These are phyloP conservation scores for Cucurbita ficifolia DNA, from an alignment of 306 rosid genomes.

Conservation along the genomic window DNA sequence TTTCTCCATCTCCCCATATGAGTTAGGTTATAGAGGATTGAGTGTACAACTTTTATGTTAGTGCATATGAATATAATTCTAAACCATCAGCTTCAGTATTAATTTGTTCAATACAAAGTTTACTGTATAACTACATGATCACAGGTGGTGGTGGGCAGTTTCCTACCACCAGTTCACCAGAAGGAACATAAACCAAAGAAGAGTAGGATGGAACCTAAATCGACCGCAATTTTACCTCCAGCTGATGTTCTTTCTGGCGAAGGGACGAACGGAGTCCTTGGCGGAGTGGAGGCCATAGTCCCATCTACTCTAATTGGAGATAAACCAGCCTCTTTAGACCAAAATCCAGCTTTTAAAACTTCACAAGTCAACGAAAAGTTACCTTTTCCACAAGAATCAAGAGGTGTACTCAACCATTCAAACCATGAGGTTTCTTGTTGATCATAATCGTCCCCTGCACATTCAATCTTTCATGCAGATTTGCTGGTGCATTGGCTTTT, in stretches of 20 bases:
- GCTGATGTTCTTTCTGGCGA: neutral
- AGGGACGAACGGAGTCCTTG: neutral
- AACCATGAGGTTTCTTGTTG: slow-evolving; percentile 8
- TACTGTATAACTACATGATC: neutral
- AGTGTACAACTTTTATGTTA: neutral
- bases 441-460: neutral
- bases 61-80: neutral
- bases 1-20: neutral
- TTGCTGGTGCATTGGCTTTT: neutral
- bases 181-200: neutral
- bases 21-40: neutral
- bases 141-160: slow-evolving; percentile 9
- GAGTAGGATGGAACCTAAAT: neutral
- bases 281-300: neutral
- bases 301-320: neutral
- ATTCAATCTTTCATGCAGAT: neutral
- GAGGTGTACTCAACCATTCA: neutral
- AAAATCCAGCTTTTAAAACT: neutral
- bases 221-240: neutral
- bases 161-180: neutral
- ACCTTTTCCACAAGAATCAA: neutral
- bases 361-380: neutral
- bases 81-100: neutral
- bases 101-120: neutral
- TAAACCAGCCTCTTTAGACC: neutral